Evolutionary conservation across 805 yeast species (phyloP).

Genomic region (Nakazawaea wickerhamii): DNA sequence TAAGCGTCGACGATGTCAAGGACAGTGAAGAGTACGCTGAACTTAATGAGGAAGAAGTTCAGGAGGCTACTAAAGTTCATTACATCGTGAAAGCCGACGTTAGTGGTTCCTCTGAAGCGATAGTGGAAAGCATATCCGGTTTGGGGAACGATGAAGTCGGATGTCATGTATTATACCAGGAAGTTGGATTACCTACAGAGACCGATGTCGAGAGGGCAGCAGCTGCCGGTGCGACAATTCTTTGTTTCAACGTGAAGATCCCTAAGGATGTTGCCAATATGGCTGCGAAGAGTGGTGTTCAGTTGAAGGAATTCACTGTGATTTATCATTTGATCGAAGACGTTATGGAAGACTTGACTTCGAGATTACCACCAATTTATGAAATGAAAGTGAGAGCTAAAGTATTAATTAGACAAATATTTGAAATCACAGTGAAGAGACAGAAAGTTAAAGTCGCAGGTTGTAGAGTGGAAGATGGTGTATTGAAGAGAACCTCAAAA

Average conservation of each 20-base stretch:
- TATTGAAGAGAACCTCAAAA: constrained; percentile 50
- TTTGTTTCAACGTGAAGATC: constrained; percentile 71
- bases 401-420: constrained; percentile 64
- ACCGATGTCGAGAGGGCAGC: constrained; percentile 64
- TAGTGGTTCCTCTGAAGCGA: constrained; percentile 92
- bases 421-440: constrained; percentile 60
- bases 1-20: constrained; percentile 42
- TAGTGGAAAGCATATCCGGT: constrained; percentile 69
- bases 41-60: constrained; percentile 22
- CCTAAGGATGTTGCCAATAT: constrained; percentile 56
- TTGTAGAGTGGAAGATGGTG: constrained; percentile 70
- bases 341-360: constrained; percentile 60
- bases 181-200: constrained; percentile 74
- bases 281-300: constrained; percentile 55
- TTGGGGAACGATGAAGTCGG: constrained; percentile 86
- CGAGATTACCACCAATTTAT: constrained; percentile 56
- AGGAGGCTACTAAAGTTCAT: constrained; percentile 29
- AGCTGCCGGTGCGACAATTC: constrained; percentile 63
- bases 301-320: constrained; percentile 62
- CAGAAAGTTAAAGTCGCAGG: constrained; percentile 72
- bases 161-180: constrained; percentile 61
- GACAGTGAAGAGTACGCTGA: constrained; percentile 24
- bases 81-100: constrained; percentile 89
- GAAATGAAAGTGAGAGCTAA: constrained; percentile 65
- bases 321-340: constrained; percentile 87